These are phyloP conservation scores for Trichoderma brevicompactum DNA, from an alignment of 2,329 filamentous ascomycete species.

Conservation along the genomic window DNA sequence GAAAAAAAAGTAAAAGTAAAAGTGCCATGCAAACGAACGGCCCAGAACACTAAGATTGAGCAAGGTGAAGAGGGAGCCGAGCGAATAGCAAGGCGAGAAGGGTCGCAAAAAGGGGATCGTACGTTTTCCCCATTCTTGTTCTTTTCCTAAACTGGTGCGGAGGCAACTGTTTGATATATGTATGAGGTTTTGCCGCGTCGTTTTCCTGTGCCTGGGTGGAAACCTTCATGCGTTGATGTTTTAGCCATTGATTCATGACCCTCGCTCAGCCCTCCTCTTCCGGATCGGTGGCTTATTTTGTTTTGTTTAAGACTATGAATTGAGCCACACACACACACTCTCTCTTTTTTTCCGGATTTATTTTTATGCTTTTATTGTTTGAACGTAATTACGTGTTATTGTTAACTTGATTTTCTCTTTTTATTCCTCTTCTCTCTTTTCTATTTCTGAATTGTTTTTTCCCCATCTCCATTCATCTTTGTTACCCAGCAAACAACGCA, in stretches of 20 bases:
- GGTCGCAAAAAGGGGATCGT: constrained; percentile 8
- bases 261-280: not conserved
- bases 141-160: constrained; percentile 14
- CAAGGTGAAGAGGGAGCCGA: not conserved
- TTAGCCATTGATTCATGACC: constrained; percentile 18
- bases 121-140: not conserved
- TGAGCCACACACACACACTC: not conserved
- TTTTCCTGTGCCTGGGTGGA: not conserved
- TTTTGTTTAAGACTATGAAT: constrained; percentile 11
- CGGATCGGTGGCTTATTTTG: not conserved
- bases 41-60: constrained; percentile 10
- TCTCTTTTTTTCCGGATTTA: not conserved
- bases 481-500: not conserved
- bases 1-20: too few species aligned
- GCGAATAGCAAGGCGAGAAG: constrained; percentile 2
- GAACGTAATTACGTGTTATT: constrained; percentile 2
- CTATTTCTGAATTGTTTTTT: not conserved
- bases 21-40: constrained; percentile 12
- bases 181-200: constrained; percentile 2
- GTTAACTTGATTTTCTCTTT: constrained; percentile 12
- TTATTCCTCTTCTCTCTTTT: not conserved
- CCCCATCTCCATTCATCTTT: not conserved
- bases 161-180: constrained; percentile 25
- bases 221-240: constrained; percentile 21
- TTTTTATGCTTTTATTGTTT: constrained; percentile 9